These are phyloP conservation scores for Penicillium waksmanii DNA, from an alignment of 495 filamentous ascomycete species.

Conservation along the genomic window DNA sequence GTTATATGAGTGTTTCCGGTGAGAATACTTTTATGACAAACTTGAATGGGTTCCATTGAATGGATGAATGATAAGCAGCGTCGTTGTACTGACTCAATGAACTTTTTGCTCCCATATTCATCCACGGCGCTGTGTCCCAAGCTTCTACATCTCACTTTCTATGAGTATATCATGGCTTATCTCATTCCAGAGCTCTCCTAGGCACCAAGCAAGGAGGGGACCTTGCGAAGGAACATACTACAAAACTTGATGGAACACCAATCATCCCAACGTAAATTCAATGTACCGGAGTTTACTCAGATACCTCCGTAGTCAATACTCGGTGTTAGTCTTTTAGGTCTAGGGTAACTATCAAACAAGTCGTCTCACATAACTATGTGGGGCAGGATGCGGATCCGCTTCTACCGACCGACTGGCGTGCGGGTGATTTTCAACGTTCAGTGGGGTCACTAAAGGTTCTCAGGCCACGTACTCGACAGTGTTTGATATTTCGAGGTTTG, in stretches of 20 bases:
- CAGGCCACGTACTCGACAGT: not conserved
- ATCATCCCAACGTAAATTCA: not conserved
- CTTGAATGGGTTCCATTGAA: too few species aligned
- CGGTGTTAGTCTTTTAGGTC: not conserved
- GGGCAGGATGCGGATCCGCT: conserved; percentile 5
- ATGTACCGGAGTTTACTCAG: too few species aligned
- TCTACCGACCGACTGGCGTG: conserved; percentile 5
- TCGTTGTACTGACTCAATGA: too few species aligned
- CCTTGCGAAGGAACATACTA: not conserved
- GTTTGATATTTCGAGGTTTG: too few species aligned
- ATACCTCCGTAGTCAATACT: too few species aligned
- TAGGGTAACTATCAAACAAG: not conserved
- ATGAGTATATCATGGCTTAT: not conserved
- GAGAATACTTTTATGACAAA: too few species aligned
- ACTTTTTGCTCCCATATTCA: too few species aligned
- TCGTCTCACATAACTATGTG: not conserved
- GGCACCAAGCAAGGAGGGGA: not conserved
- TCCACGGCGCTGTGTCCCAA: too few species aligned
- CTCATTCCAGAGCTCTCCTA: not conserved
- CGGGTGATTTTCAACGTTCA: not conserved
- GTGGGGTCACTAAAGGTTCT: not conserved
- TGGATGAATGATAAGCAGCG: too few species aligned
- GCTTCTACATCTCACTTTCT: not conserved
- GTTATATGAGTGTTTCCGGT: too few species aligned
- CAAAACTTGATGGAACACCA: too few species aligned